Evolutionary conservation across 495 filamentous ascomycete species (phyloP).

Genomic region (Copromyces sp.): DNA sequence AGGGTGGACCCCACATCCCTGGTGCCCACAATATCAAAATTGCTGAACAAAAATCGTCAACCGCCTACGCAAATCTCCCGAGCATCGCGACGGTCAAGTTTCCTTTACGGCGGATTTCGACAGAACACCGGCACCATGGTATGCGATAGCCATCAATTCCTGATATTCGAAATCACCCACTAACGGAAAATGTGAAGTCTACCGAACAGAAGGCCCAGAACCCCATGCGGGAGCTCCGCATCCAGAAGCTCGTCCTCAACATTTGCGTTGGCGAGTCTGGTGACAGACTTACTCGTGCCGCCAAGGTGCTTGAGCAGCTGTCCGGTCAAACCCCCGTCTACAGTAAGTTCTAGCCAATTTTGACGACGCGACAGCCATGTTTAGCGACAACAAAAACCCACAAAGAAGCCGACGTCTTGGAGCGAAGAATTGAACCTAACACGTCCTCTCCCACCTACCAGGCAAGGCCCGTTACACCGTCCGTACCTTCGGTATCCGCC

Average conservation of each 20-base stretch:
- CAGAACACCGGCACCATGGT: constrained; percentile 22
- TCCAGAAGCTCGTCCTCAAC: constrained; percentile 99
- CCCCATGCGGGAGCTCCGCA: constrained; percentile 98
- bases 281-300: constrained; percentile 98
- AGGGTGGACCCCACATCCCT: neutral
- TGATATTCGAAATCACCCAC: neutral
- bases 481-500: constrained; percentile 99
- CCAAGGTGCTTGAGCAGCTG: constrained; percentile 99
- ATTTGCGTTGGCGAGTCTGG: constrained; percentile 99
- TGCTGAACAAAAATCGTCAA: constrained; percentile 16
- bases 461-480: constrained; percentile 99
- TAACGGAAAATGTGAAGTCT: constrained; percentile 26
- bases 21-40: constrained; percentile 22
- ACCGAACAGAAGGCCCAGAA: constrained; percentile 66
- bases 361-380: neutral
- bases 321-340: constrained; percentile 99
- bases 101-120: constrained; percentile 9
- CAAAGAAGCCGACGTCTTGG: neutral
- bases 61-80: constrained; percentile 11
- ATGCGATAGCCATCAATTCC: constrained; percentile 2
- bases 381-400: neutral
- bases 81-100: constrained; percentile 1
- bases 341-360: constrained; percentile 47
- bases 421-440: neutral
- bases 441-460: constrained; percentile 20